These are phyloP conservation scores for Amanita rimosa DNA, from an alignment of 768 basidiomycete genomes.

Conservation along the genomic window DNA sequence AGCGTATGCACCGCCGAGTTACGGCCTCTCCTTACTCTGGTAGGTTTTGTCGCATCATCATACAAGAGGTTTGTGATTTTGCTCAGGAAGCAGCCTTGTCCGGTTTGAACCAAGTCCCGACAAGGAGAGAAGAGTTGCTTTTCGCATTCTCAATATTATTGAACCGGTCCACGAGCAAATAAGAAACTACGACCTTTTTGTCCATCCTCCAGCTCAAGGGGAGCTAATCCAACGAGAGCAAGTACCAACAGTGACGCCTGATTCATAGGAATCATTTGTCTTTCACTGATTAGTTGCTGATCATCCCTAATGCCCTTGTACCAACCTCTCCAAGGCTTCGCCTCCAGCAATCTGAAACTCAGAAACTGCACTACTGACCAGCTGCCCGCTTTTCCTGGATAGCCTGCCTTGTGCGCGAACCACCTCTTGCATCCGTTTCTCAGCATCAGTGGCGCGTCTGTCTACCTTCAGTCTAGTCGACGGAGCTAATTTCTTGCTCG, in stretches of 20 bases:
- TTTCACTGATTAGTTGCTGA: neutral
- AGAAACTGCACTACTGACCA: conserved; percentile 52
- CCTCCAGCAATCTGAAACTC: conserved; percentile 76
- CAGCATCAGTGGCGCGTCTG: conserved; percentile 42
- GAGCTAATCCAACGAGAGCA: neutral
- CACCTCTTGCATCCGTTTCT: conserved; percentile 76
- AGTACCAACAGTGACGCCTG: neutral
- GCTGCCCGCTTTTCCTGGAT: conserved; percentile 68
- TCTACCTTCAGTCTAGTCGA: conserved; percentile 17
- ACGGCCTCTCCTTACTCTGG: neutral
- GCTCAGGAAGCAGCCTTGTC: neutral
- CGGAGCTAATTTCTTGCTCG: conserved; percentile 11
- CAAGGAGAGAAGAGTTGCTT: neutral
- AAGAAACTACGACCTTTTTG: neutral
- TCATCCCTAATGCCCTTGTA: conserved; percentile 14
- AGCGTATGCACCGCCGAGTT: neutral
- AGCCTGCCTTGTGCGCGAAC: conserved; percentile 77
- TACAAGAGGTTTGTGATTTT: neutral
- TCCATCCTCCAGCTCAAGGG: neutral
- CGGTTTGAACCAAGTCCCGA: neutral
- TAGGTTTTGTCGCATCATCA: neutral
- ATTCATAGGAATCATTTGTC: neutral
- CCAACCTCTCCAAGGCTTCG: conserved; percentile 49
- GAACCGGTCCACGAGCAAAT: neutral
- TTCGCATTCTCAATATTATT: conserved; percentile 1